A percentile compares a stretch with the other conserved stretches of the same genome.
Evolutionary conservation across 306 rosid genomes (phyloP).

Genomic region (Castanospermum australe): DNA sequence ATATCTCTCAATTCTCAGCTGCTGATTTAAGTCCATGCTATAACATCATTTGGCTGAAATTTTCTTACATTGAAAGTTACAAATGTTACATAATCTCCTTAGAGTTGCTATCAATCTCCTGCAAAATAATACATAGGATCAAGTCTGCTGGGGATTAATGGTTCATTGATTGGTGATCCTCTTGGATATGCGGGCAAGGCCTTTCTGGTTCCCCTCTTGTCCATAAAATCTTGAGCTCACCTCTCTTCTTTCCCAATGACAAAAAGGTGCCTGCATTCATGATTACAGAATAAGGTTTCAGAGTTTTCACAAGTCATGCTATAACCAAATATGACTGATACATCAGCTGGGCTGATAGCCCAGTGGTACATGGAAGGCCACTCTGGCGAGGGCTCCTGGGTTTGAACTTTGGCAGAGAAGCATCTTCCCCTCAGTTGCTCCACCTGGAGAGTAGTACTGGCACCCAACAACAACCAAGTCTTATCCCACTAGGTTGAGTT

Average conservation of each 20-base stretch:
- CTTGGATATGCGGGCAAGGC: conserved; percentile 76
- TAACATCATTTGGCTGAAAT: conserved; percentile 13
- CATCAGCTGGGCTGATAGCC: background rate
- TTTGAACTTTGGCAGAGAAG: no score
- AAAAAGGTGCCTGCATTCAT: conserved; percentile 72
- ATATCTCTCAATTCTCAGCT: background rate
- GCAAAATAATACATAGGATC: conserved; percentile 36
- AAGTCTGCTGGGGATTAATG: conserved; percentile 28
- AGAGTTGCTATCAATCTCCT: conserved; percentile 26
- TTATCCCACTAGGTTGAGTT: background rate
- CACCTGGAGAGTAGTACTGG: no score
- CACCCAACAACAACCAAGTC: background rate
- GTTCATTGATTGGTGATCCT: conserved; percentile 48
- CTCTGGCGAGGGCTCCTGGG: no score
- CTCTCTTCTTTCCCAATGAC: conserved; percentile 91
- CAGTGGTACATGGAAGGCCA: no score
- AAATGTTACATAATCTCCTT: conserved; percentile 46
- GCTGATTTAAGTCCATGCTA: conserved; percentile 20
- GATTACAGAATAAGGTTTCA: conserved; percentile 17
- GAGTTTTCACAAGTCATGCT: background rate
- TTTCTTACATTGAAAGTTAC: conserved; percentile 33
- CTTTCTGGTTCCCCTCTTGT: conserved; percentile 89
- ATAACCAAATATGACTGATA: background rate
- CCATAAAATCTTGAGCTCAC: conserved; percentile 89
- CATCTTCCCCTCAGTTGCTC: no score